phyloP scores from a whole-genome alignment of 2,329 filamentous ascomycete genomes.

The Dothistroma septosporum region DNA sequence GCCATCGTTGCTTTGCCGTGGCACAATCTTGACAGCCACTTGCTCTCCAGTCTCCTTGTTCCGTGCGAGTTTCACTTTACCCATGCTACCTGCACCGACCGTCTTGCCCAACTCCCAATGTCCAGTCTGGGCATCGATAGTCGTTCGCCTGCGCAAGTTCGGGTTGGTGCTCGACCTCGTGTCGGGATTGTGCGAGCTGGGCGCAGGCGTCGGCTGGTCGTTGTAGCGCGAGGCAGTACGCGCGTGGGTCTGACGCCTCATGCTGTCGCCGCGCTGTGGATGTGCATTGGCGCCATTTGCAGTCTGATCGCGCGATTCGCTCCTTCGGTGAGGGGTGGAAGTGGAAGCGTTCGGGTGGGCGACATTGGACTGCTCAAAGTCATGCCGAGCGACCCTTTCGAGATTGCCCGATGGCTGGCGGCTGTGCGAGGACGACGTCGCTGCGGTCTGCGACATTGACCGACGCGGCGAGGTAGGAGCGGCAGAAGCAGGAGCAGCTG shows the following conservation, averaged over 20 bases:
- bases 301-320: constrained; percentile 50
- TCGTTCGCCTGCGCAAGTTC: constrained; percentile 61
- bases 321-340: constrained; percentile 48
- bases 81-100: constrained; percentile 96
- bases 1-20: constrained; percentile 73
- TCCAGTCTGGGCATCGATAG: constrained; percentile 77
- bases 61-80: constrained; percentile 93
- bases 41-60: constrained; percentile 88
- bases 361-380: constrained; percentile 69
- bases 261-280: constrained; percentile 48
- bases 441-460: constrained; percentile 33
- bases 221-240: constrained; percentile 42
- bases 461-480: constrained; percentile 33
- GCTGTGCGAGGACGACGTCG: constrained; percentile 28
- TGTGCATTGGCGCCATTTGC: constrained; percentile 38
- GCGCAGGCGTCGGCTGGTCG: constrained; percentile 35
- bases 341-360: constrained; percentile 44
- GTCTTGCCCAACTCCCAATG: constrained; percentile 96
- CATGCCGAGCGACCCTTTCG: constrained; percentile 57
- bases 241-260: constrained; percentile 42
- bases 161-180: constrained; percentile 21
- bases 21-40: constrained; percentile 97
- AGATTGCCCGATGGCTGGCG: constrained; percentile 47
- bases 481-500: constrained; percentile 30
- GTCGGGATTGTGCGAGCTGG: constrained; percentile 26